Conservation (phyloP, 2,329 filamentous ascomycete species). For the Venturia effusa region DNA sequence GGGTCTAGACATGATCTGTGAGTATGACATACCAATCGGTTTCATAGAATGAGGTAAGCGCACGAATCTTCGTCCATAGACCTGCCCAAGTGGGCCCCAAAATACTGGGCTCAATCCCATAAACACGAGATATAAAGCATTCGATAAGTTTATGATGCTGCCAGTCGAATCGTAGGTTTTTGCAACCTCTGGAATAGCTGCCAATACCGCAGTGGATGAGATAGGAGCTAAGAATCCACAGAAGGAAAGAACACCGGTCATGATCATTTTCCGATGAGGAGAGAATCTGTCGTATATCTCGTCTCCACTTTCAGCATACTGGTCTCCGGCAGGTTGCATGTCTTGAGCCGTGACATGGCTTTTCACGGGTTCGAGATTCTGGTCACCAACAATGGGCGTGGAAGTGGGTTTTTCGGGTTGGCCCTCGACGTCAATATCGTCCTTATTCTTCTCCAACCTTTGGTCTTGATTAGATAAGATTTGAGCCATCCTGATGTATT, state of each 20-base stretch:
- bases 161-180: conserved; percentile 53
- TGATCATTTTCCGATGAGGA: conserved; percentile 49
- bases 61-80: conserved; percentile 39
- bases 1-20: background rate
- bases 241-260: conserved; percentile 60
- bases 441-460: background rate
- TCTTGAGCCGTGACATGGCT: conserved; percentile 24
- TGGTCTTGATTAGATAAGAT: background rate
- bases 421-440: background rate
- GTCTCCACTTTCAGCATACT: conserved; percentile 34
- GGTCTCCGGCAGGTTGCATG: conserved; percentile 15
- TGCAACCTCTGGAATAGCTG: conserved; percentile 65
- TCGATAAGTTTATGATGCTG: conserved; percentile 60
- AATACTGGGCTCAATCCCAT: conserved; percentile 52
- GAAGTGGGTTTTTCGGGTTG: background rate
- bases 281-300: conserved; percentile 56
- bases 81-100: conserved; percentile 56
- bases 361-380: conserved; percentile 17
- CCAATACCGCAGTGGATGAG: conserved; percentile 61
- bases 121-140: conserved; percentile 63
- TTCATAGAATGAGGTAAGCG: conserved; percentile 15
- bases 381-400: background rate
- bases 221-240: conserved; percentile 68
- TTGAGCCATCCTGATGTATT: background rate
- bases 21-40: no score